A percentile compares a stretch with the other conserved stretches of the same genome.
Conservation (phyloP, 768 basidiomycete genomes). For the Termitomyces sp. region DNA sequence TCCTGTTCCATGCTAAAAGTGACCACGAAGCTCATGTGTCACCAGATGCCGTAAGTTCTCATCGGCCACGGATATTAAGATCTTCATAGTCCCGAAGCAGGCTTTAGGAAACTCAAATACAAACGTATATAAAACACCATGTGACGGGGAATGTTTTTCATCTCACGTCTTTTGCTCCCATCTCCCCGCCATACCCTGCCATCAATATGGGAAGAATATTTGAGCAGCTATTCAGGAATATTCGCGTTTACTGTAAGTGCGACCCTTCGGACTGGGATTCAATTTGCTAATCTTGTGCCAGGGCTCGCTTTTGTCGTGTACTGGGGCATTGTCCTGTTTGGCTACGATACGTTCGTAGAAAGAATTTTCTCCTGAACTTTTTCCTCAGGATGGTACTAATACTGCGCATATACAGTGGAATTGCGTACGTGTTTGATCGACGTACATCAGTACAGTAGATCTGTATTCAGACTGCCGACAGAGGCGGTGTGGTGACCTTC, state of each 20-base stretch:
- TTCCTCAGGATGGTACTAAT: not conserved
- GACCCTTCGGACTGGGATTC: not conserved
- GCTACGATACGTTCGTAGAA: constrained; percentile 20
- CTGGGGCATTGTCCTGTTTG: constrained; percentile 20
- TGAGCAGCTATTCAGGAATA: constrained; percentile 13
- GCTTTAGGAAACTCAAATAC: not conserved
- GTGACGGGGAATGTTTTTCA: not conserved
- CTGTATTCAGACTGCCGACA: not conserved
- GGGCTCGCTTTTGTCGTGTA: constrained; percentile 21
- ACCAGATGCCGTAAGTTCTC: not conserved
- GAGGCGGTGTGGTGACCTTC: constrained; percentile 20
- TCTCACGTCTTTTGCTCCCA: constrained; percentile 18
- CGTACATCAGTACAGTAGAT: not conserved
- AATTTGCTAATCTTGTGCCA: not conserved
- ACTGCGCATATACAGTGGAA: constrained; percentile 10
- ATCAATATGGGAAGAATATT: not conserved
- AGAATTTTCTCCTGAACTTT: not conserved
- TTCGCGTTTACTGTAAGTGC: constrained; percentile 15
- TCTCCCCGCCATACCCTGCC: not conserved
- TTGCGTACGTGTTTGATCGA: constrained; percentile 11
- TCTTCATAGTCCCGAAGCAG: not conserved
- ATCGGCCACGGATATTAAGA: not conserved
- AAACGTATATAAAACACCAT: not conserved
- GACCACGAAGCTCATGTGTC: not conserved
- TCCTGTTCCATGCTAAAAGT: too few species aligned